Base-by-base conservation (phyloP, 345 rosid genomes). In the Populus pruinosa region DNA sequence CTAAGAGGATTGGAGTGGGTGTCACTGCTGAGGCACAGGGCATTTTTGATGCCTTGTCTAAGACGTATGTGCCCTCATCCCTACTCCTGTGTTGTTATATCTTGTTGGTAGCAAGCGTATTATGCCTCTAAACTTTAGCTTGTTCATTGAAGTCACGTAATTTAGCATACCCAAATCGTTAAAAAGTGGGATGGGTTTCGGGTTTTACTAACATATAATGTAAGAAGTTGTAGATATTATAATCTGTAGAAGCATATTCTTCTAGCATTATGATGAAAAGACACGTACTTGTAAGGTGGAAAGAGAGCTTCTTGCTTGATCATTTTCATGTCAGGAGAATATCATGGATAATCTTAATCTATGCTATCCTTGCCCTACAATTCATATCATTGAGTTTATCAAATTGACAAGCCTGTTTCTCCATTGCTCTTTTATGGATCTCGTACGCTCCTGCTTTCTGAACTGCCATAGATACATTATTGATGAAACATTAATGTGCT, bases 1-100 rank as follows among this genome's bases (percentile, higher is more conserved):
- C 98, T 38, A 91, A 90, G 87, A 92, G 97, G 80, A 76, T 93
- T 80, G 99, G 98, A 36, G 96, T 96, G 55, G 99, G 98, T 70
- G 99, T 93, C 64, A 96, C 98, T 12, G 77, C 80, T 31, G 97
- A 96, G 80, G 99, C 97, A 0, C 99, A 96, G 87, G 86, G 74
- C 76, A 86, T 96, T 76, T 96, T 89, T 70, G 96, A 96, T 77
- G 97, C 97, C 62, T 86, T 93, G 87, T 92, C 93, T 77, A 96
- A 93, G 87, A 96, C 99, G 99, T 93, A 87, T 66, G 82, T 69
- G 38, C 62, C 67, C 71, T 39, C n/a, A 20, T 53, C 4, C 23
- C 35, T 41, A 6, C 23, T 43, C 35, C 59, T 36, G 17, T n/a
- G 36, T 5, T 39, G 74, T 23, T 73, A 13, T n/a, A 53, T 25